Percentiles rank a stretch among this genome's conserved stretches.
Evolutionary conservation across 768 basidiomycete species (phyloP).

Genomic region (Auricularia auricula-judae): DNA sequence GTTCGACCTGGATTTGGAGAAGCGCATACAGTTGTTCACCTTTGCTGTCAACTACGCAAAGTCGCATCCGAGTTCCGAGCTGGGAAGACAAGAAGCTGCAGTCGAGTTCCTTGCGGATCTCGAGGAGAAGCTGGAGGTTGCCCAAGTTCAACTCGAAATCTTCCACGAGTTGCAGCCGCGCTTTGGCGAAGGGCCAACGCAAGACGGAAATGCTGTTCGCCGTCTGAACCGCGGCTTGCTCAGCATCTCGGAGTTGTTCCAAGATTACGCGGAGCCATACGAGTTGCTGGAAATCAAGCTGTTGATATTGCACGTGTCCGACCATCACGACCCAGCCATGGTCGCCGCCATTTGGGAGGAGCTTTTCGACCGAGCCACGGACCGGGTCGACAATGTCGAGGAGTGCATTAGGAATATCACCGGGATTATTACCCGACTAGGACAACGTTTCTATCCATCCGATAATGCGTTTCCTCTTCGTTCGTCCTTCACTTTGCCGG

Average conservation of each 20-base stretch:
- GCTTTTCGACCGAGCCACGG: slow-evolving; percentile 69
- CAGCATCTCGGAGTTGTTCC: slow-evolving; percentile 85
- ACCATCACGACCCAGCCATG: slow-evolving; percentile 76
- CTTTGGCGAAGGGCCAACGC: slow-evolving; percentile 49
- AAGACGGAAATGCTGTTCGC: slow-evolving; percentile 44
- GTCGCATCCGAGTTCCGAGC: slow-evolving; percentile 74
- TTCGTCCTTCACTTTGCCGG: slow-evolving; percentile 26
- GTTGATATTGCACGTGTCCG: slow-evolving; percentile 86
- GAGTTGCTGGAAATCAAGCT: slow-evolving; percentile 76
- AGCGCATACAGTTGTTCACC: slow-evolving; percentile 83
- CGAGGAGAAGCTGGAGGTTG: slow-evolving; percentile 94
- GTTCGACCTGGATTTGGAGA: slow-evolving; percentile 55
- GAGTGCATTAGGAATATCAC: slow-evolving; percentile 56
- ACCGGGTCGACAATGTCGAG: slow-evolving; percentile 14
- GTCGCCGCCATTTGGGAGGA: slow-evolving; percentile 82
- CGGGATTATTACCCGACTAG: slow-evolving; percentile 56
- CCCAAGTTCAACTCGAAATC: slow-evolving; percentile 92
- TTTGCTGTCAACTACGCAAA: slow-evolving; percentile 94
- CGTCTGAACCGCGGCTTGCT: slow-evolving; percentile 31
- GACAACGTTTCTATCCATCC: slow-evolving; percentile 82
- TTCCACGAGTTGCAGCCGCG: slow-evolving; percentile 56
- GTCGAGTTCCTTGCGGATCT: slow-evolving; percentile 90
- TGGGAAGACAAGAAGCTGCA: slow-evolving; percentile 75
- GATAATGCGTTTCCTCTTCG: slow-evolving; percentile 83
- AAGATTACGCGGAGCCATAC: slow-evolving; percentile 78